Conservation (phyloP, 73 alveolate genomes). For the Tetrahymena elliotti region DNA sequence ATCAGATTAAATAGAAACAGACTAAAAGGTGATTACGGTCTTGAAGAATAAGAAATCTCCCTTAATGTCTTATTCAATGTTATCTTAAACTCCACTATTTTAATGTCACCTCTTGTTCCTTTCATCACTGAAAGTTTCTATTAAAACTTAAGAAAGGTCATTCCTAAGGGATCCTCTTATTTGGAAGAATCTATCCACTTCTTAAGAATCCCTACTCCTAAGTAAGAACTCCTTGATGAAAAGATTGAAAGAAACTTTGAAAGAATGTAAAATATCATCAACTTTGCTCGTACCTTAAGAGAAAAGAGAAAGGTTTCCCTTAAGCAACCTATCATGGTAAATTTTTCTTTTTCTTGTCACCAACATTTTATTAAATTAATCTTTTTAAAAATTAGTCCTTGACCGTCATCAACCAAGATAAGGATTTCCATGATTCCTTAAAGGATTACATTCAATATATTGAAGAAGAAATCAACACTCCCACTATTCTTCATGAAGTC, state of each 20-base stretch:
- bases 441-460: constrained; percentile 62
- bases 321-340: constrained; percentile 75
- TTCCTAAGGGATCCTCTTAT: constrained; percentile 54
- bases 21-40: constrained; percentile 92
- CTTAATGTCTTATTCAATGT: constrained; percentile 83
- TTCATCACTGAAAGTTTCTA: constrained; percentile 91
- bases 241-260: constrained; percentile 72
- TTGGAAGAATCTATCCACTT: constrained; percentile 87
- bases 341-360: not conserved
- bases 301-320: constrained; percentile 80
- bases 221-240: constrained; percentile 72
- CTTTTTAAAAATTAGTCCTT: constrained; percentile 22
- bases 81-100: constrained; percentile 63
- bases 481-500: constrained; percentile 54
- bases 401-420: constrained; percentile 61
- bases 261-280: constrained; percentile 80
- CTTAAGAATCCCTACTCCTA: constrained; percentile 75
- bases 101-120: constrained; percentile 96
- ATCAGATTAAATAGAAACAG: constrained; percentile 94
- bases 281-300: constrained; percentile 89
- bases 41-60: constrained; percentile 65
- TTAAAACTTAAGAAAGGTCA: constrained; percentile 86
- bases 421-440: constrained; percentile 61
- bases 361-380: not conserved
- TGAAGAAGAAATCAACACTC: constrained; percentile 84